Evolutionary conservation across 2,329 filamentous ascomycete species (phyloP), one percentile per base, ranked within the genome.

Genomic region (Botrytis deweyae): DNA sequence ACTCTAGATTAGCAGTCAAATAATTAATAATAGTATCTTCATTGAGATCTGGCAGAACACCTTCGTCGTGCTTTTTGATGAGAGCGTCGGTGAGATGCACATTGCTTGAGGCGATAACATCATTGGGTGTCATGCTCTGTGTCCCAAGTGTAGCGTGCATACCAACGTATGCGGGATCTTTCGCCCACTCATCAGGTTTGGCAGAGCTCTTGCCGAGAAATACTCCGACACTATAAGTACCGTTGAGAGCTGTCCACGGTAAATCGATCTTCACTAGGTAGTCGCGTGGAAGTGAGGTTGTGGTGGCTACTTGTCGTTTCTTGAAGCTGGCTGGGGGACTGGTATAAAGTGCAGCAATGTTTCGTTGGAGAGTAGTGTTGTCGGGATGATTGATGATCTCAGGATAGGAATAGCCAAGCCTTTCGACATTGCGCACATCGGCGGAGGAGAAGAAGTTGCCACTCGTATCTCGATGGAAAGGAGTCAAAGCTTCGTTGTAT

Each of bases 371-470:
- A 61, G 73, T 70, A 5, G 14, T 16, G 46, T 74, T 72, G 36
- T 33, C 33, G 20, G 73, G 70, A 20, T 68, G 49, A 36, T 69
- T 52, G 40, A 66, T 25, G 7, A 72, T 29, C 76, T 95, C 93
- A 0, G 89, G 85, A 79, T 96, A 96, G 0, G 89, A 90, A 80
- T 95, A 95, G 20, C 90, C 90, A 80, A 95, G 91, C 2, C 83
- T 44, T 18, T 63, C 55, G 36, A 66, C 64, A 6, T 71, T 49
- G 25, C 73, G 74, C 12, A 72, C 66, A 18, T 63, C 65, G 7
- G 59, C 38, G 10, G 73, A 67, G 2, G 62, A 52, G 64, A 59
- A 75, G 42, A 70, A 76, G 1, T 65, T 75, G 6, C 52, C 63
- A 6, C 46, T 61, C 6, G 71, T 66, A 10, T 65, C 85, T 64